Evolutionary conservation across 2,329 filamentous ascomycete species (phyloP).

Genomic region (Pleoardoris graminearum): DNA sequence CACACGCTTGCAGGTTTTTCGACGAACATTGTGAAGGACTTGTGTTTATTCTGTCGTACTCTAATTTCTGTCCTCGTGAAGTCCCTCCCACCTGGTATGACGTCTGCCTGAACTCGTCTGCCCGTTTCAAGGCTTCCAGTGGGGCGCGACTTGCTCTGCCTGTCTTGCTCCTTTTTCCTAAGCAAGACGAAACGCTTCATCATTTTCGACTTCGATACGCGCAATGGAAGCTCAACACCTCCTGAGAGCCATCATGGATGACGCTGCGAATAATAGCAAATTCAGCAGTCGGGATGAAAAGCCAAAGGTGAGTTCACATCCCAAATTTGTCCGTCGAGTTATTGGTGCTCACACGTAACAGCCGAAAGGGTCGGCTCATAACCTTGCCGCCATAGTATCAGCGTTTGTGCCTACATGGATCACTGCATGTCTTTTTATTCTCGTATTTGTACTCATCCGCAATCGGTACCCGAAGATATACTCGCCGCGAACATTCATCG

Average conservation of each 20-base stretch:
- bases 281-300: constrained; percentile 15
- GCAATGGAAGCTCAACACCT: constrained; percentile 13
- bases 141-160: neutral
- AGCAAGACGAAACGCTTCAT: neutral
- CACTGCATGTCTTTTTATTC: constrained; percentile 36
- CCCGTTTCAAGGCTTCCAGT: constrained; percentile 2
- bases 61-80: too few relatives aligned
- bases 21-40: too few relatives aligned
- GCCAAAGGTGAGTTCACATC: constrained; percentile 15
- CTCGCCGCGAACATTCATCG: constrained; percentile 50
- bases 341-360: constrained; percentile 18
- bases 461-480: constrained; percentile 51
- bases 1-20: too few relatives aligned
- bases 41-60: too few relatives aligned
- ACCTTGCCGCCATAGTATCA: constrained; percentile 35
- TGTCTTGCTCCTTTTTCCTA: neutral
- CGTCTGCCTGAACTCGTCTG: neutral
- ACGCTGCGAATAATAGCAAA: neutral
- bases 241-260: neutral
- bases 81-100: neutral
- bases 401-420: constrained; percentile 41
- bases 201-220: neutral
- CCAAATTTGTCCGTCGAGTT: neutral
- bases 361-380: constrained; percentile 37
- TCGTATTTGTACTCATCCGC: constrained; percentile 48